Evolutionary conservation across 768 basidiomycete genomes (phyloP), one percentile per base, ranked within the genome.

Genomic region (Kwoniella newhampshirensis): DNA sequence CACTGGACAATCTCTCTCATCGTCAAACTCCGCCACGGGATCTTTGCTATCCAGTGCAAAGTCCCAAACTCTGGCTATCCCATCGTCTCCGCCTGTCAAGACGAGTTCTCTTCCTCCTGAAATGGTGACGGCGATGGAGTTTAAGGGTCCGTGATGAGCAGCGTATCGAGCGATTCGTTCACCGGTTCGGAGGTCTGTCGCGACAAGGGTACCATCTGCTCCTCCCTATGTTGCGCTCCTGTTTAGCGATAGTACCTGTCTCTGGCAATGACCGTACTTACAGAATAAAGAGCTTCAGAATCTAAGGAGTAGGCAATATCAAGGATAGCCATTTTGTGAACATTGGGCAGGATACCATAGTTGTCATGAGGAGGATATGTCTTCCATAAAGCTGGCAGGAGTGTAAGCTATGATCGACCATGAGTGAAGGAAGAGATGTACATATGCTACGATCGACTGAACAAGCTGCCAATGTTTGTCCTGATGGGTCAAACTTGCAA

Each of bases 331-430:
- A 89, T 87, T 79, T 96, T 97, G 74, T 90, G 86, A 48, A 88
- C 82, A 67, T 82, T 86, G 11, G 86, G 83, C 23, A 98, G 80
- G 2, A 91, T 83, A 21, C 85, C 93, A 66, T 93, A 97, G 81
- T 98, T 97, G 21, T 84, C 88, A 67, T 94, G 92, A 6, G 92
- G 91, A 15, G 90, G 79, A 56, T 93, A 96, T 1, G 91, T 93
- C 63, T 86, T 81, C 92, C 92, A 96, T 45, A 94, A 76, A 0
- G 91, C 89, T 91, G 27, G 25, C 42, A 6, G 8, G 17, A 13
- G 20, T 7, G 17, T 37, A 3, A 51, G 21, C 17, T 42, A 21
- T n/a, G 7, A 36, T 18, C 12, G 21, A 32, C 13, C 6, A 6
- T n/a, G n/a, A 32, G 32, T 6, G 32, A 32, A 32, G 7, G 39